A percentile compares a stretch with the other conserved stretches of the same genome.
Evolutionary conservation across 2,329 filamentous ascomycete genomes (phyloP).

Genomic region (Colletotrichum endophyticum): DNA sequence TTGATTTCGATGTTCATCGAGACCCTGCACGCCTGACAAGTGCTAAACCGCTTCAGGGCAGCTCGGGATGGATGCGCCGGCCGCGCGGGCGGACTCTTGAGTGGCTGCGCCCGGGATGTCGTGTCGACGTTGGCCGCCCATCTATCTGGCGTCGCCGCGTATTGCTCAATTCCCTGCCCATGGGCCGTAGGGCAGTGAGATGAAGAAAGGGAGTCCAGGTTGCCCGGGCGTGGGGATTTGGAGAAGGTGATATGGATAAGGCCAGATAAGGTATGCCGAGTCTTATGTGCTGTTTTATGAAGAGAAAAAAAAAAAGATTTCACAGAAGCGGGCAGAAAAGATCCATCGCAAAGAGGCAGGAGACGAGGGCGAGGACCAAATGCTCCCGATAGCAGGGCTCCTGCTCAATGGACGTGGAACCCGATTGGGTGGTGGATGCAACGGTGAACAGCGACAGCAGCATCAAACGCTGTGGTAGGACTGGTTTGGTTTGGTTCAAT

Average conservation of each 20-base stretch:
- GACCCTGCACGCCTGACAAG: conserved; percentile 12
- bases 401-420: not conserved
- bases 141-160: not conserved
- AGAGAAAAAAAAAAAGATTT: not conserved
- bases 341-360: not conserved
- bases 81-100: conserved; percentile 8
- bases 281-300: not conserved
- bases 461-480: not conserved
- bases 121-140: not conserved
- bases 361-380: not conserved
- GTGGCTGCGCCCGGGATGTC: not conserved
- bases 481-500: not conserved
- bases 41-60: conserved; percentile 9
- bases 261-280: not conserved
- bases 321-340: not conserved
- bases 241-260: not conserved
- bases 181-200: not conserved
- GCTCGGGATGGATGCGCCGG: conserved; percentile 16
- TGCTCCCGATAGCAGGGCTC: not conserved
- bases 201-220: not conserved
- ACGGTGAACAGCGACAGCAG: not conserved
- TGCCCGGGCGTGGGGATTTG: not conserved
- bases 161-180: not conserved
- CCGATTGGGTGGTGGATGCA: not conserved
- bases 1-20: conserved; percentile 20